Evolutionary conservation across 495 filamentous ascomycete species (phyloP).

Genomic region (Lepraria neglecta): DNA sequence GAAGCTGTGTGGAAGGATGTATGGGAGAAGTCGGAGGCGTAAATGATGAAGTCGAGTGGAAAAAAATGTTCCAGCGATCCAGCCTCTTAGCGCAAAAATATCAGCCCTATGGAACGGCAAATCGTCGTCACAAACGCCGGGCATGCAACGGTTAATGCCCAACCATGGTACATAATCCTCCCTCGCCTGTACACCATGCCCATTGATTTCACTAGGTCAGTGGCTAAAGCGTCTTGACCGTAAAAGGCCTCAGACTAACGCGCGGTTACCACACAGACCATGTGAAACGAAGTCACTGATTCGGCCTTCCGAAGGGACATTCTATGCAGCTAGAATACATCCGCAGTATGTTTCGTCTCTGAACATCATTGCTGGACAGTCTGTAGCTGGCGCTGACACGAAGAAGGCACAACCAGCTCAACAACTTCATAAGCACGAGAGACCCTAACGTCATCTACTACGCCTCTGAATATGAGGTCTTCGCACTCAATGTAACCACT

Average conservation of each 20-base stretch:
- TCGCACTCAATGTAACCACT: slow-evolving; percentile 62
- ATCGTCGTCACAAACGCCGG: slow-evolving; percentile 1
- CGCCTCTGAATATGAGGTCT: slow-evolving; percentile 66
- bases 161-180: neutral
- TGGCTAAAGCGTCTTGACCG: neutral
- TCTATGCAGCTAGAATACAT: slow-evolving; percentile 69
- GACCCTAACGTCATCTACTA: slow-evolving; percentile 75
- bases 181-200: slow-evolving; percentile 22
- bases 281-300: slow-evolving; percentile 54
- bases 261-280: slow-evolving; percentile 38
- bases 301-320: slow-evolving; percentile 59
- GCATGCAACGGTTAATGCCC: slow-evolving; percentile 8
- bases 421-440: slow-evolving; percentile 79
- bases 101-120: slow-evolving; percentile 6
- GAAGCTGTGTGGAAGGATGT: neutral
- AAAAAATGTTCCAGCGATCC: slow-evolving; percentile 6
- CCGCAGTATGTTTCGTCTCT: slow-evolving; percentile 32
- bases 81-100: neutral
- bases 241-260: slow-evolving; percentile 3
- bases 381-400: neutral
- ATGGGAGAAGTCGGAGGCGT: neutral
- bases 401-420: slow-evolving; percentile 81
- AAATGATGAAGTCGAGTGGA: slow-evolving; percentile 8
- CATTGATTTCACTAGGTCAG: slow-evolving; percentile 21
- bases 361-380: neutral